These are phyloP conservation scores for Vinca minor DNA, from an alignment of 257 asterid genomes.

Conservation along the genomic window DNA sequence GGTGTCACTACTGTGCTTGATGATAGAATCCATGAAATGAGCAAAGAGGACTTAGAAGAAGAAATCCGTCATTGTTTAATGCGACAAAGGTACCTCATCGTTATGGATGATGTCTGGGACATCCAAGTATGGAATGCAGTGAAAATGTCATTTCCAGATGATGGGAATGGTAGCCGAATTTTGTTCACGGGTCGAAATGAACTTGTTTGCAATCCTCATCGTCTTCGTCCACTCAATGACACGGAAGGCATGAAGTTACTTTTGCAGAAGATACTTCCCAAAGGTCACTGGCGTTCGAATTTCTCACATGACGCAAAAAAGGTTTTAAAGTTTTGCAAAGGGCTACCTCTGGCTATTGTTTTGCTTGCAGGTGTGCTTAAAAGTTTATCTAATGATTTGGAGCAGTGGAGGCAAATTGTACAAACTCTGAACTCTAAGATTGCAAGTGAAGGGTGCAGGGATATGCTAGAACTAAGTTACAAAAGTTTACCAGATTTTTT, in stretches of 20 bases:
- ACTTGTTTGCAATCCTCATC: neutral
- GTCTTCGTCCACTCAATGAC: neutral
- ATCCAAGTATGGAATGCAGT: neutral
- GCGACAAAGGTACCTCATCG: too few relatives aligned
- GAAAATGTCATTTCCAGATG: neutral
- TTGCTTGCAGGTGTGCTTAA: conserved; percentile 15
- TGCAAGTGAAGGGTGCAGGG: too few relatives aligned
- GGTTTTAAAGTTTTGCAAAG: conserved; percentile 10
- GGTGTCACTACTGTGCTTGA: neutral
- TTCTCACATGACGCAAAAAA: neutral
- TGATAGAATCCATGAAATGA: neutral
- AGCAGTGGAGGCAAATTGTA: conserved; percentile 3
- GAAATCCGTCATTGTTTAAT: too few relatives aligned
- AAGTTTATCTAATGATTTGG: neutral
- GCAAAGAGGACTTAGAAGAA: too few relatives aligned
- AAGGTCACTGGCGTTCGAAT: neutral
- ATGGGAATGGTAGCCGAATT: neutral
- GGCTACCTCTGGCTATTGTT: conserved; percentile 13
- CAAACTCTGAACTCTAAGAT: neutral
- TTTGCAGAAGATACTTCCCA: neutral
- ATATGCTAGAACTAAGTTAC: too few relatives aligned
- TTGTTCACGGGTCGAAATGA: conserved; percentile 9
- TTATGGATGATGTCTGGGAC: conserved; percentile 15
- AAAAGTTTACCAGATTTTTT: too few relatives aligned
- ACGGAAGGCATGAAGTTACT: conserved; percentile 16